These are phyloP conservation scores for Copromyces sp. DNA, from an alignment of 495 filamentous ascomycete genomes.

Conservation along the genomic window DNA sequence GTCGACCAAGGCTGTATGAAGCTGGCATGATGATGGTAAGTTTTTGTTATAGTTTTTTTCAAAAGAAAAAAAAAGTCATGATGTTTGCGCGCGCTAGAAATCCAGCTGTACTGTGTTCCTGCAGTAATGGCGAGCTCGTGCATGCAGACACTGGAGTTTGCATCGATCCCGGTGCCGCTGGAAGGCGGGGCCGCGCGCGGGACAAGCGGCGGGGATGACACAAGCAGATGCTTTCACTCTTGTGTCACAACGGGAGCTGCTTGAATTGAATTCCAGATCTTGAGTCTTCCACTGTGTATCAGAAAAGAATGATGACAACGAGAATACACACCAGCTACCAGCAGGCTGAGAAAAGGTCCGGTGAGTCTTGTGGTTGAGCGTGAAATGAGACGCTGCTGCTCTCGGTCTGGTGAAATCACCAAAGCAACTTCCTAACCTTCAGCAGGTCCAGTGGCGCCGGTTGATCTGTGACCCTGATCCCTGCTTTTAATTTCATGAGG, in stretches of 20 bases:
- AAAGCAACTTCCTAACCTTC: not conserved
- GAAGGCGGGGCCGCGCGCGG: not conserved
- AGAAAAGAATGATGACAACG: not conserved
- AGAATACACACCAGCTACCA: not conserved
- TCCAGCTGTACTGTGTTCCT: not conserved
- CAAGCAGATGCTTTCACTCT: not conserved
- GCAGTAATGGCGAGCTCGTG: not conserved
- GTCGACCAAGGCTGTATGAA: not conserved
- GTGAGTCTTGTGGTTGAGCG: not conserved
- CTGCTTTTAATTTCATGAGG: not conserved
- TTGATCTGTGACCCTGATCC: not conserved
- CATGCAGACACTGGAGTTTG: slow-evolving; percentile 1
- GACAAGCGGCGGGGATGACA: not conserved
- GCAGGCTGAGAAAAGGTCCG: not conserved
- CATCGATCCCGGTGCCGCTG: not conserved
- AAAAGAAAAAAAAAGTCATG: not conserved
- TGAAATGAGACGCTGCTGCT: not conserved
- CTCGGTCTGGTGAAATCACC: not conserved
- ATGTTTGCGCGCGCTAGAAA: not conserved
- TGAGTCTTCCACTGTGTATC: not conserved
- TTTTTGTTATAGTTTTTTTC: too few species aligned
- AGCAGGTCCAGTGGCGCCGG: not conserved
- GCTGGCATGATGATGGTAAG: not conserved
- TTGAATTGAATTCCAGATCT: not conserved
- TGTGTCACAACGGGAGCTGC: not conserved